Conservation (phyloP, 495 filamentous ascomycete species). For the Bryoglossum gracile region DNA sequence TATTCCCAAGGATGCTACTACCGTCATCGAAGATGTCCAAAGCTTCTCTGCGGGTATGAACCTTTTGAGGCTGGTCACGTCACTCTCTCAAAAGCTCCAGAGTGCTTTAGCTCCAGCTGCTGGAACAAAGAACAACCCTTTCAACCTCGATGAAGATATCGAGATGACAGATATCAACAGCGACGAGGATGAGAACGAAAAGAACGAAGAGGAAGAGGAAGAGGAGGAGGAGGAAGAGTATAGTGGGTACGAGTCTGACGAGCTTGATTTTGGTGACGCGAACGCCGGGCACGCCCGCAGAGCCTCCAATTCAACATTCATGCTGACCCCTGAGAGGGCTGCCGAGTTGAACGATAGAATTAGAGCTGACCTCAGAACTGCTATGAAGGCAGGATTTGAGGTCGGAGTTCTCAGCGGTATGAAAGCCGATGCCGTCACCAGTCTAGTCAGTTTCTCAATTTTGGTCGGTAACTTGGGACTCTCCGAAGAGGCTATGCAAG, state of each 20-base stretch:
- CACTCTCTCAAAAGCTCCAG: slow-evolving; percentile 23
- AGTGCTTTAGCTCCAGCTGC: slow-evolving; percentile 21
- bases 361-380: slow-evolving; percentile 53
- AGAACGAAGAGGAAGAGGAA: slow-evolving; percentile 19
- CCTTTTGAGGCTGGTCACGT: slow-evolving; percentile 9
- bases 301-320: background rate
- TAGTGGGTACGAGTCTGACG: slow-evolving; percentile 19
- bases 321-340: slow-evolving; percentile 1
- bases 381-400: slow-evolving; percentile 63
- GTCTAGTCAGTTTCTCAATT: slow-evolving; percentile 56
- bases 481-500: slow-evolving; percentile 65
- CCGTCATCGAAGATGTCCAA: slow-evolving; percentile 23
- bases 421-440: slow-evolving; percentile 30
- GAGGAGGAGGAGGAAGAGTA: slow-evolving; percentile 26
- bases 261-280: slow-evolving; percentile 5
- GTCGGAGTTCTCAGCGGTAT: slow-evolving; percentile 55
- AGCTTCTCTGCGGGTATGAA: slow-evolving; percentile 10
- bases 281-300: slow-evolving; percentile 13
- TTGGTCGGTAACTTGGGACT: slow-evolving; percentile 64
- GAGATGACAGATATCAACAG: slow-evolving; percentile 27
- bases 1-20: slow-evolving; percentile 18
- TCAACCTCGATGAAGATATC: slow-evolving; percentile 21
- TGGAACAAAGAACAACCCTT: slow-evolving; percentile 30
- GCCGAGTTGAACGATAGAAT: slow-evolving; percentile 34
- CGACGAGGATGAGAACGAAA: slow-evolving; percentile 26